Base-by-base conservation (phyloP, 2,329 filamentous ascomycete species). In the Claviceps sp. region DNA sequence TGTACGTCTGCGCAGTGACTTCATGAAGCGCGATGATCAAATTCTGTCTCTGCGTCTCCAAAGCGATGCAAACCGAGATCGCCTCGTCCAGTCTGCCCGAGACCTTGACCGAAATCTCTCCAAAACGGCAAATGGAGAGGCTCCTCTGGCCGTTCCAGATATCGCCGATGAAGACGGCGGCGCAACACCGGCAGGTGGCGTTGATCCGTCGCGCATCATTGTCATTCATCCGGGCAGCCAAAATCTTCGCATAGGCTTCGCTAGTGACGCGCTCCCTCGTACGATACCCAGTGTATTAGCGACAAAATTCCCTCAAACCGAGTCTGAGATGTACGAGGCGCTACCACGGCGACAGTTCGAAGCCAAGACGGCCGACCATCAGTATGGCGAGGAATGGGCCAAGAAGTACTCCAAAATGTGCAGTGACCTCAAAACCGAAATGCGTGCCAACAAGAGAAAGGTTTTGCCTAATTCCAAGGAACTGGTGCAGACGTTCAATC, bases 401-500 rank as follows among this genome's bases (percentile, higher is more conserved):
- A 82, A 82, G 65, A 82, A 78, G 63, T 97, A 90, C 68, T 81
- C 81, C 52, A 85, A 84, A 62, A 86, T 93, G 84, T 87, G 82
- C 55, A 82, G 83, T 51, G 90, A 96, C 45, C 79, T 98, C 55
- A 95, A 95, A 69, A 72, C 84, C 2, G 86, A 88, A 50, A 95
- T 97, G 87, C 84, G 91, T 55, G 80, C 82, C 59, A 95, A 95
- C 70, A 97, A 97, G 75, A 84, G 88, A 63, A 86, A 95, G 65
- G 90, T 96, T 16, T 71, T 97, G 48, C 93, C 93, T n/a, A 97
- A 97, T 65, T 96, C 90, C 0, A 95, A 95, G 67, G 93, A 98
- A 63, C 75, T 96, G 54, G 91, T 96, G 1, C 82, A 90, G 57
- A 97, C 95, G 63, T 97, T 87, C 75, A 98, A 98, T 67, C 81